Percentiles rank a stretch among this genome's conserved stretches.
These are phyloP conservation scores for Acanthamoeba lugdunensis DNA, from an alignment of 208 protist genomes.

Conservation along the genomic window DNA sequence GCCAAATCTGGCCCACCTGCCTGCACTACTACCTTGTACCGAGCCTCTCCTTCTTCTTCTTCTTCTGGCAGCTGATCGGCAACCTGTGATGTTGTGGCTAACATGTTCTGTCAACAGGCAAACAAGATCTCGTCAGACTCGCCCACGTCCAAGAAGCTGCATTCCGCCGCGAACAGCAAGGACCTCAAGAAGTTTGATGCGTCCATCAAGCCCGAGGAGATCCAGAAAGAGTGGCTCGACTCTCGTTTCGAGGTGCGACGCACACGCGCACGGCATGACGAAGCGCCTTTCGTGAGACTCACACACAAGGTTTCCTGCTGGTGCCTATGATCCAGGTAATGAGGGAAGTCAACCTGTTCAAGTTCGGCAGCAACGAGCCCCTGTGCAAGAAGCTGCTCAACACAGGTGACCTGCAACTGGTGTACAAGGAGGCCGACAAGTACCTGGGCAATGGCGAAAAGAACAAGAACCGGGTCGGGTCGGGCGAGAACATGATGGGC, in stretches of 20 bases:
- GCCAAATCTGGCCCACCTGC: background rate
- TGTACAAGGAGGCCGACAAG: background rate
- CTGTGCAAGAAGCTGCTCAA: background rate
- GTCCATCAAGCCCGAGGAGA: background rate
- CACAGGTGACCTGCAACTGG: background rate
- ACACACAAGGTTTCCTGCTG: background rate
- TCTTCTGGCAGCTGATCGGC: background rate
- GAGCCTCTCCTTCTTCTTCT: background rate
- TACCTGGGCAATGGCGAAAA: slow-evolving; percentile 13
- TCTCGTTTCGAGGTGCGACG: background rate
- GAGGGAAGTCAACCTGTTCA: background rate
- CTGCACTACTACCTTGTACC: background rate
- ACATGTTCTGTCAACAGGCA: background rate
- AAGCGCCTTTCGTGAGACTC: background rate
- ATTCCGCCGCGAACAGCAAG: background rate
- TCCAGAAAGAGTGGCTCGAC: background rate
- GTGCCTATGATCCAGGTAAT: background rate
- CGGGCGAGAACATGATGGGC: slow-evolving; percentile 12
- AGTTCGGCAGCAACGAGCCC: background rate
- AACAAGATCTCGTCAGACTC: background rate
- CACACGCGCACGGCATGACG: no score
- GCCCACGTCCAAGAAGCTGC: background rate
- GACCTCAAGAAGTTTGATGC: background rate
- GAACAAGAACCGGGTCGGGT: background rate
- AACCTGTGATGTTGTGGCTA: no score